A percentile compares a stretch with the other conserved stretches of the same genome.
Conservation (phyloP, 192 early-diverging fungal genomes). For the Coemansia sp. region DNA sequence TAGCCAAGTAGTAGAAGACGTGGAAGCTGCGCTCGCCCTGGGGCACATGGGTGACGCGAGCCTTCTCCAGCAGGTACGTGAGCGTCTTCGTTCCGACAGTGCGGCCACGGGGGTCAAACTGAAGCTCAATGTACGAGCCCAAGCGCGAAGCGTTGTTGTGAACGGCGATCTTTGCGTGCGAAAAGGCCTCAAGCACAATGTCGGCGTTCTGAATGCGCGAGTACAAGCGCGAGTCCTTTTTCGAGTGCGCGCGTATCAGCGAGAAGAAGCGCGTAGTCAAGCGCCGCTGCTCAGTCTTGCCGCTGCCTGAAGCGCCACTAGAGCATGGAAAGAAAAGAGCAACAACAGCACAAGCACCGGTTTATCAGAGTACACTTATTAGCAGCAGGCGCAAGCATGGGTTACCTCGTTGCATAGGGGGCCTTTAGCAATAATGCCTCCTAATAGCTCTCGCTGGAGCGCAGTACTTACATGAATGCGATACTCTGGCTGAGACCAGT, state of each 20-base stretch:
- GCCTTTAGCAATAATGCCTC: neutral
- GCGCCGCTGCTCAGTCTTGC: constrained; percentile 81
- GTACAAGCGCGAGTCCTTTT: constrained; percentile 73
- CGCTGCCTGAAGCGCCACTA: constrained; percentile 88
- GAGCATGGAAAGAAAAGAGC: constrained; percentile 13
- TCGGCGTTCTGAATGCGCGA: constrained; percentile 69
- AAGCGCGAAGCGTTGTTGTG: constrained; percentile 86
- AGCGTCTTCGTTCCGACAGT: constrained; percentile 85
- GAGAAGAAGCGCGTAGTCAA: constrained; percentile 67
- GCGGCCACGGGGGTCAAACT: constrained; percentile 88
- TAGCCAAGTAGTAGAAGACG: constrained; percentile 91
- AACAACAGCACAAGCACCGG: neutral
- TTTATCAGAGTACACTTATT: neutral
- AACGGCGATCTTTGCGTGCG: constrained; percentile 74
- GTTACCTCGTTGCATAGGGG: neutral
- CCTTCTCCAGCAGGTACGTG: constrained; percentile 89
- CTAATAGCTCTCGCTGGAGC: neutral
- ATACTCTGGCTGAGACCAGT: constrained; percentile 88
- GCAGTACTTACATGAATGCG: constrained; percentile 73
- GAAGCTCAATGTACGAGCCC: constrained; percentile 82
- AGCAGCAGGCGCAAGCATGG: neutral
- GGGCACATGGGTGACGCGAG: constrained; percentile 70
- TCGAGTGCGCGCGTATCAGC: constrained; percentile 69
- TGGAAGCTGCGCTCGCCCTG: constrained; percentile 86
- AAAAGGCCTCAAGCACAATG: constrained; percentile 84